A percentile compares a stretch with the other conserved stretches of the same genome.
phyloP scores from a whole-genome alignment of 163 green algal species.

The Scenedesmus sp. region DNA sequence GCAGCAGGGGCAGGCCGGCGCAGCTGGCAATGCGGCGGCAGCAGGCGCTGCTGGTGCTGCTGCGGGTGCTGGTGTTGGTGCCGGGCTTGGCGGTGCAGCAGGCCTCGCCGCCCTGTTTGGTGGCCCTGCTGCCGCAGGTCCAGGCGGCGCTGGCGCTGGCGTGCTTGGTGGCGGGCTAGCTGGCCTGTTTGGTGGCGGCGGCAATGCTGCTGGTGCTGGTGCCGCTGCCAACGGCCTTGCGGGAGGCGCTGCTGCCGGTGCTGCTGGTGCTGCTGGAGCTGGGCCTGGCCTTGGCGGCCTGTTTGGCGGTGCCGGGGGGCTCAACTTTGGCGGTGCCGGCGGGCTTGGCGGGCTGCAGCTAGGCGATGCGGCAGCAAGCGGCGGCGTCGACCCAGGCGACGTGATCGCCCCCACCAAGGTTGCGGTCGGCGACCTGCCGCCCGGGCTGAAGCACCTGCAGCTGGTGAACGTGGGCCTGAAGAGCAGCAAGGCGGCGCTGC shows the following conservation, averaged over 20 bases:
- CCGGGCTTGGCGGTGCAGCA: too few species aligned
- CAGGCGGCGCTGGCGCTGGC: background rate
- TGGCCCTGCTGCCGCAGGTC: background rate
- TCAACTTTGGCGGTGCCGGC: background rate
- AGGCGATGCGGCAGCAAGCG: background rate
- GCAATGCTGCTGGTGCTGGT: background rate
- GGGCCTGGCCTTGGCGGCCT: background rate
- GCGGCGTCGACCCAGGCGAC: background rate
- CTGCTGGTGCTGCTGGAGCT: background rate
- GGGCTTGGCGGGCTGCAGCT: background rate
- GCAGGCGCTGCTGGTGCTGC: background rate
- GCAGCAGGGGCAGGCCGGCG: slow-evolving; percentile 2
- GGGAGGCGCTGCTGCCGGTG: background rate
- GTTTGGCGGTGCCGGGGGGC: background rate
- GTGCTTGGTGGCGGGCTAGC: background rate
- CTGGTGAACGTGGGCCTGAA: slow-evolving; percentile 45
- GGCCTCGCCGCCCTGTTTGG: background rate
- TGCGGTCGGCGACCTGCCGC: slow-evolving; percentile 6
- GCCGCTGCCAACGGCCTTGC: background rate
- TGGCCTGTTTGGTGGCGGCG: background rate
- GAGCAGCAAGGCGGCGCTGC: slow-evolving; percentile 42
- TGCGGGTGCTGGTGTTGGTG: background rate
- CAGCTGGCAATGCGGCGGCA: background rate
- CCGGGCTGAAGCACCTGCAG: slow-evolving; percentile 37
- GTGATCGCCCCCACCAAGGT: slow-evolving; percentile 41